Evolutionary conservation across 2,329 filamentous ascomycete genomes (phyloP).

Genomic region (Fusarium xylarioides): DNA sequence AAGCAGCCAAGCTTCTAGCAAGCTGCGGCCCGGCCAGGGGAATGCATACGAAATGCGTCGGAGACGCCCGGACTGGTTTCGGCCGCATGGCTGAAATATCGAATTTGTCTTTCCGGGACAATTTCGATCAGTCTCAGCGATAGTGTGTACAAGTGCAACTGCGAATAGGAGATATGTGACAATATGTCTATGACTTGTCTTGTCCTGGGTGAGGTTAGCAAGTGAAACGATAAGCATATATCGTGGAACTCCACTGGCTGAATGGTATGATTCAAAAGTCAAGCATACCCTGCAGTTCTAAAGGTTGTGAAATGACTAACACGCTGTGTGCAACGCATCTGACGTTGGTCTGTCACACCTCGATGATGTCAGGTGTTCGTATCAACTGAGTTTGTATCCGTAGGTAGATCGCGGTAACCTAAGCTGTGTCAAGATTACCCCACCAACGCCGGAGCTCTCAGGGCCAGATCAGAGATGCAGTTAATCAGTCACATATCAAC

Average conservation of each 20-base stretch:
- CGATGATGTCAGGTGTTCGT: constrained; percentile 34
- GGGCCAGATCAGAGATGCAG: neutral
- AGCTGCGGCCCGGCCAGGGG: constrained; percentile 76
- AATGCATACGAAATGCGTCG: constrained; percentile 81
- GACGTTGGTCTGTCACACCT: constrained; percentile 6
- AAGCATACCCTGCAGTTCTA: constrained; percentile 9
- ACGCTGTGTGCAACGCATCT: constrained; percentile 2
- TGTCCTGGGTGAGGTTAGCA: constrained; percentile 2
- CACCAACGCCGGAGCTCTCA: constrained; percentile 7
- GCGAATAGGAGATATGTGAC: neutral
- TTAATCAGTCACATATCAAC: neutral
- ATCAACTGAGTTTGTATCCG: neutral
- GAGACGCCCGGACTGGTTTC: constrained; percentile 53
- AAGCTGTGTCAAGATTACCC: constrained; percentile 14
- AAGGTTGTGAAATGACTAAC: constrained; percentile 8
- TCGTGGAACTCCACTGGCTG: neutral
- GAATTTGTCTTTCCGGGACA: neutral
- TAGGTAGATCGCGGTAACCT: constrained; percentile 1
- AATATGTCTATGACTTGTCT: neutral
- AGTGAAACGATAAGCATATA: neutral
- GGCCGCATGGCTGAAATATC: constrained; percentile 15
- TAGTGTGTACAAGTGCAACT: neutral
- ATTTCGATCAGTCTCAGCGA: neutral
- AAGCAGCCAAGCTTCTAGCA: constrained; percentile 66
- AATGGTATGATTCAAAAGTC: neutral